A percentile compares a stretch with the other conserved stretches of the same genome.
phyloP scores from a whole-genome alignment of 2,329 filamentous ascomycete genomes.

The Beauveria scarabaeidicola region DNA sequence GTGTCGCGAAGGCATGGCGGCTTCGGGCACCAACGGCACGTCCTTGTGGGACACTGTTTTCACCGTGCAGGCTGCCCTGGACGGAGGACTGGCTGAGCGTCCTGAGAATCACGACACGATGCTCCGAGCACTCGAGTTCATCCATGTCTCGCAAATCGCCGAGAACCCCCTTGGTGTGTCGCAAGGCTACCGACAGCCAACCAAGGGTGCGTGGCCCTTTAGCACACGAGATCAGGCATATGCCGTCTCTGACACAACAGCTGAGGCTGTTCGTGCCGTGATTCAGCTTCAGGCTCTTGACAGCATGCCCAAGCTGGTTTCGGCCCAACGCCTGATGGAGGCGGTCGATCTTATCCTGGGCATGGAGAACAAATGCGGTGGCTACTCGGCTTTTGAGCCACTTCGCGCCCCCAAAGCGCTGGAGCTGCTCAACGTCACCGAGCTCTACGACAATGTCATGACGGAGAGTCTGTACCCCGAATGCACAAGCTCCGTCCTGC shows the following conservation, averaged over 20 bases:
- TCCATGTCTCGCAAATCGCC: constrained; percentile 23
- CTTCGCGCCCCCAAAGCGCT: constrained; percentile 63
- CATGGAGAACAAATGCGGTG: constrained; percentile 74
- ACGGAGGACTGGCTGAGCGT: constrained; percentile 64
- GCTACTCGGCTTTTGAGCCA: constrained; percentile 76
- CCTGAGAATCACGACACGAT: constrained; percentile 58
- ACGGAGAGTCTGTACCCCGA: constrained; percentile 90
- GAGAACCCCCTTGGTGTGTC: constrained; percentile 65
- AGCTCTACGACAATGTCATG: constrained; percentile 89
- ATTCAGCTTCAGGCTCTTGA: constrained; percentile 67
- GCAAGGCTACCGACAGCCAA: constrained; percentile 72
- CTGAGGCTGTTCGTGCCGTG: constrained; percentile 72
- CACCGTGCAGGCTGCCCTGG: constrained; percentile 65
- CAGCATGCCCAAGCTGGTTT: constrained; percentile 59
- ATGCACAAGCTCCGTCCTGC: constrained; percentile 83
- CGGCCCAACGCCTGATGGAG: constrained; percentile 65
- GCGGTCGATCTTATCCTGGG: constrained; percentile 79
- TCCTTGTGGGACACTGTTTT: constrained; percentile 89
- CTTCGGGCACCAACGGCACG: constrained; percentile 85
- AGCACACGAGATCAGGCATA: constrained; percentile 82
- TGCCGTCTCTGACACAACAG: constrained; percentile 79
- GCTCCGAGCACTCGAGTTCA: too few relatives aligned
- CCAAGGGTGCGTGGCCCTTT: constrained; percentile 86
- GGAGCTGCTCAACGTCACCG: constrained; percentile 78
- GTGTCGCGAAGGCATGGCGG: constrained; percentile 75